Evolutionary conservation across 768 basidiomycete species (phyloP), one percentile per base, ranked within the genome.

Genomic region (Auricularia heimuer): DNA sequence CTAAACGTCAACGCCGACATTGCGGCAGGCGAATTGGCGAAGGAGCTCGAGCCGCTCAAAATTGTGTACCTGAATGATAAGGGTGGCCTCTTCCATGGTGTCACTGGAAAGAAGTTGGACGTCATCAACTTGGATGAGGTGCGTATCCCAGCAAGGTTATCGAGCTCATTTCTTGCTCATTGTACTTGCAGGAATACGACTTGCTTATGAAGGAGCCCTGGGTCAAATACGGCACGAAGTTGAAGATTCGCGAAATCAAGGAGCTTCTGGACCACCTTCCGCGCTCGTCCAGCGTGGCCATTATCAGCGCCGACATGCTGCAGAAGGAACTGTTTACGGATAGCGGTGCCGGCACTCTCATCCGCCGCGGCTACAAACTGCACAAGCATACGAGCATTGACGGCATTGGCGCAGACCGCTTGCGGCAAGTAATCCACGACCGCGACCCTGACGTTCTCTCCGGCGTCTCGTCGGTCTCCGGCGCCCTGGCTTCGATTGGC

Each of bases 251-350:
- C 68, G 96, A 98, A 76, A 98, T 99, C 83, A 99, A 99, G 78
- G 97, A 98, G 72, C 87, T 99, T 63, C 85, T 99, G 54, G 97
- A 98, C 73, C 89, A 95, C 78, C 92, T 98, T 68, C 97, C 97
- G 16, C 94, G 97, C 65, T 90, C 97, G 3, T 97, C 96, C 18
- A 98, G 95, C 45, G 97, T 99, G 62, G 96, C 97, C 69, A 94
- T 99, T 77, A 99, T 99, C 77, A 92, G 92, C 62, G 86, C 94
- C 62, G 82, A 91, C 67, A 86, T 87, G 70, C 83, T 99, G 45
- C 97, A 99, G 76, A 95, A 94, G 76, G 97, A 99, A 77, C 88
- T 98, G 58, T 99, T 99, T 80, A 99, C 97, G 61, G 97, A 99
- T 73, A 92, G 86, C 62, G 97, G 97, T 61, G 97, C 97, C 8